Evolutionary conservation across 768 basidiomycete species (phyloP).

Genomic region (Serendipita sp.): DNA sequence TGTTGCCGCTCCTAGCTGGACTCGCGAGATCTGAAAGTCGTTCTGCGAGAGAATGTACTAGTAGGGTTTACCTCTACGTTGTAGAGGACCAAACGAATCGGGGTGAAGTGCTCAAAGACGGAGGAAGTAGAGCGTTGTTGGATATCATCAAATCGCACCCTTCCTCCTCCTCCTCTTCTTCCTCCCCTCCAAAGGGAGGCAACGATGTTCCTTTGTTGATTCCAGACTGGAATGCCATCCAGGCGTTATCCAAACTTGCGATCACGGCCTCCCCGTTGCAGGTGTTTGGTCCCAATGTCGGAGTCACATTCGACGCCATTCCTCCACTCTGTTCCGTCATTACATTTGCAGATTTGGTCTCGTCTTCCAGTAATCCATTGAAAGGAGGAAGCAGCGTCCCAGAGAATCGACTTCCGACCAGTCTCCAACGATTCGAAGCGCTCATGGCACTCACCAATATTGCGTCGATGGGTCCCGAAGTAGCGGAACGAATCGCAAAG

Average conservation of each 20-base stretch:
- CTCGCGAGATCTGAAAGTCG: constrained; percentile 39
- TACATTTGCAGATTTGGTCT: neutral
- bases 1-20: constrained; percentile 43
- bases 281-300: constrained; percentile 75
- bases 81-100: constrained; percentile 65
- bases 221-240: constrained; percentile 46
- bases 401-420: neutral
- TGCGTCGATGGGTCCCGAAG: constrained; percentile 53
- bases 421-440: constrained; percentile 75
- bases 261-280: constrained; percentile 84
- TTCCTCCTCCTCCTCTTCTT: neutral
- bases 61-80: constrained; percentile 50
- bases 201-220: constrained; percentile 24
- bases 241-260: constrained; percentile 81
- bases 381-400: too few species aligned
- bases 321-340: constrained; percentile 64
- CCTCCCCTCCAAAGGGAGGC: neutral
- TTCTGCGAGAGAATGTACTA: constrained; percentile 41
- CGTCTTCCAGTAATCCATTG: neutral
- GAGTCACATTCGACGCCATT: constrained; percentile 66
- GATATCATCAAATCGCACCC: constrained; percentile 28
- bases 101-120: constrained; percentile 58
- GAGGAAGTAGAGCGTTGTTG: constrained; percentile 53
- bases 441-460: constrained; percentile 95
- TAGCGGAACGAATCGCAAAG: constrained; percentile 47